Evolutionary conservation across 306 rosid species (phyloP).

Genomic region (Dryas octopetala): DNA sequence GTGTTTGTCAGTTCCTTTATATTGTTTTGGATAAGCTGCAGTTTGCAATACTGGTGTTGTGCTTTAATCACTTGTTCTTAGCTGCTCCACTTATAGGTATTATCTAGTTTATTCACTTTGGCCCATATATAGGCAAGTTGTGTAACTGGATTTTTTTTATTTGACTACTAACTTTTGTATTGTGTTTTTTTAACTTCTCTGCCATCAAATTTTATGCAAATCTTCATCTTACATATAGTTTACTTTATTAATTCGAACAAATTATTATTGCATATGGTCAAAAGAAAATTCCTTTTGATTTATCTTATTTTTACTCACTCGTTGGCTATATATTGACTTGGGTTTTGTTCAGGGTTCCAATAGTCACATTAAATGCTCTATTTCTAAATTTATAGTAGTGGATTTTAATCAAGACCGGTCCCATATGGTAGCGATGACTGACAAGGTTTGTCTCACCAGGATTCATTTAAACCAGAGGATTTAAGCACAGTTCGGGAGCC

Average conservation of each 20-base stretch:
- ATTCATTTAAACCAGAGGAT: conserved; percentile 59
- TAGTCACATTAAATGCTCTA: neutral
- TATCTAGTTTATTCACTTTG: neutral
- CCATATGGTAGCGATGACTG: conserved; percentile 17
- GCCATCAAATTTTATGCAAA: neutral
- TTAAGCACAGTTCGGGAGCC: conserved; percentile 44
- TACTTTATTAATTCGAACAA: neutral
- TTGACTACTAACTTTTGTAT: too few species aligned
- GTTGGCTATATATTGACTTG: neutral
- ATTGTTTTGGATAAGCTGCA: neutral
- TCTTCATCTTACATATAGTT: neutral
- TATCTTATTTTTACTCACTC: neutral
- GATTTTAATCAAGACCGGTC: neutral
- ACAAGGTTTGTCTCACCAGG: conserved; percentile 47
- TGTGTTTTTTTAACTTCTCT: too few species aligned
- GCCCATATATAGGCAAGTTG: neutral
- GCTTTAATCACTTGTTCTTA: neutral
- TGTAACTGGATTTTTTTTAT: too few species aligned
- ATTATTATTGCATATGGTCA: neutral
- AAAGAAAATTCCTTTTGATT: neutral
- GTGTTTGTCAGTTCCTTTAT: neutral
- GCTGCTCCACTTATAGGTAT: neutral
- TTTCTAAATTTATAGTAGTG: too few species aligned
- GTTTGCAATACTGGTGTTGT: neutral
- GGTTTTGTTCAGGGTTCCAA: neutral